phyloP scores from a whole-genome alignment of 345 rosid genomes.

The Ricinus communis region DNA sequence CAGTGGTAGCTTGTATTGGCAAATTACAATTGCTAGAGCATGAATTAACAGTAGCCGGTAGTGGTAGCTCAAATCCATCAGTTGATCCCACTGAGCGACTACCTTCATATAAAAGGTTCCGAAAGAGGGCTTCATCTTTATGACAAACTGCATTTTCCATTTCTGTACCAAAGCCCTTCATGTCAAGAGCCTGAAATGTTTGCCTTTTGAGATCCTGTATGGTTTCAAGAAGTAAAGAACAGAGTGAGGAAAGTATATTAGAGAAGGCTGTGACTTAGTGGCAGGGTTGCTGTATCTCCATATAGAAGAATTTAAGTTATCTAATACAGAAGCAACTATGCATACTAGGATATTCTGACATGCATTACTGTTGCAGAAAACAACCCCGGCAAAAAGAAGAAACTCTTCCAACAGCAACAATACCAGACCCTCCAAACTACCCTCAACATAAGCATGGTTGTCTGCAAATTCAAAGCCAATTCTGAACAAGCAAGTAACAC shows the following conservation, averaged over 20 bases:
- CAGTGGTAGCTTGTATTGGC: slow-evolving; percentile 78
- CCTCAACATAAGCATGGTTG: slow-evolving; percentile 55
- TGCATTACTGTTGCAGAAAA: slow-evolving; percentile 57
- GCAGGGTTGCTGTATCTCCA: slow-evolving; percentile 68
- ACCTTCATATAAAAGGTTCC: slow-evolving; percentile 89
- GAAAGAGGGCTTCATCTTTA: slow-evolving; percentile 95
- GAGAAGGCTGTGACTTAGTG: slow-evolving; percentile 54
- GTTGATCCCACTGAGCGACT: slow-evolving; percentile 65
- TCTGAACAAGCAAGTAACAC: slow-evolving; percentile 53
- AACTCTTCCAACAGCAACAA: slow-evolving; percentile 75
- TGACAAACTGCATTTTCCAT: slow-evolving; percentile 71
- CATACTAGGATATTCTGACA: slow-evolving; percentile 70
- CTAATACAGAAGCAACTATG: slow-evolving; percentile 65
- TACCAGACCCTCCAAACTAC: slow-evolving; percentile 67
- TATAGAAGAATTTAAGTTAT: slow-evolving; percentile 59
- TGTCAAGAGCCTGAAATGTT: slow-evolving; percentile 46
- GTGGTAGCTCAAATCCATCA: slow-evolving; percentile 73
- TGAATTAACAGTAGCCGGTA: slow-evolving; percentile 46
- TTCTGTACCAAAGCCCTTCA: slow-evolving; percentile 56
- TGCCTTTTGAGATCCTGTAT: slow-evolving; percentile 71
- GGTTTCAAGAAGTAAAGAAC: slow-evolving; percentile 58
- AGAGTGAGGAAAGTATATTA: slow-evolving; percentile 75
- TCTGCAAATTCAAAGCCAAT: slow-evolving; percentile 58
- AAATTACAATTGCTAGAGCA: slow-evolving; percentile 56
- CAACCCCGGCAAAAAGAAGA: slow-evolving; percentile 67